These are phyloP conservation scores for Xylaria multiplex DNA, from an alignment of 2,329 filamentous ascomycete species.

Conservation along the genomic window DNA sequence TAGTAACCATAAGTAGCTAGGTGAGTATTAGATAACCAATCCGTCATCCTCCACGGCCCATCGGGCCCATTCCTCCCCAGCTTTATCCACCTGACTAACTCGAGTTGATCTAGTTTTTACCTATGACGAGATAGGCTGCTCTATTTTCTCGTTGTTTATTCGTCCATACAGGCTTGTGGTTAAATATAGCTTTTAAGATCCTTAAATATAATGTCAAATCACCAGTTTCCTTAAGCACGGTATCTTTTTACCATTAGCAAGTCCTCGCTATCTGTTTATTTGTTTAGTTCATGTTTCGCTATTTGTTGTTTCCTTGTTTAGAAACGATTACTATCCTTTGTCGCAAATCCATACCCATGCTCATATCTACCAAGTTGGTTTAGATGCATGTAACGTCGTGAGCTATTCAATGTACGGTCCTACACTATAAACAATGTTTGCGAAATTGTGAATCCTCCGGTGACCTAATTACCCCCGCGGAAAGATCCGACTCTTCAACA, in stretches of 20 bases:
- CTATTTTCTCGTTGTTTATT: slow-evolving; percentile 12
- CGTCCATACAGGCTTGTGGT: slow-evolving; percentile 17
- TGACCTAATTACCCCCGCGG: not conserved
- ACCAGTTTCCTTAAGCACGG: slow-evolving; percentile 9
- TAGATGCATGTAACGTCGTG: slow-evolving; percentile 2
- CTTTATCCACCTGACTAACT: slow-evolving; percentile 28
- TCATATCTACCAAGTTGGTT: not conserved
- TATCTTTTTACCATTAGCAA: not conserved
- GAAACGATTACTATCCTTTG: slow-evolving; percentile 15
- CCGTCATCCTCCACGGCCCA: slow-evolving; percentile 17
- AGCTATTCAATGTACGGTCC: not conserved
- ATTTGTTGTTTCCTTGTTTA: not conserved
- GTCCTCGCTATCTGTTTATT: not conserved
- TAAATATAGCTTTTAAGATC: slow-evolving; percentile 30
- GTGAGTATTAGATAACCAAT: slow-evolving; percentile 8
- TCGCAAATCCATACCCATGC: not conserved
- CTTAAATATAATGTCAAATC: slow-evolving; percentile 20
- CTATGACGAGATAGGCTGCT: slow-evolving; percentile 15
- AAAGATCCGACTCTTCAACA: not conserved
- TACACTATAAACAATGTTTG: not conserved
- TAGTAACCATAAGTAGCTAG: slow-evolving; percentile 5
- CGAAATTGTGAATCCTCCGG: slow-evolving; percentile 6
- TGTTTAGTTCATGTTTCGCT: slow-evolving; percentile 6
- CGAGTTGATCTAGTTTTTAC: slow-evolving; percentile 16
- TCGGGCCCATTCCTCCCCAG: slow-evolving; percentile 23